These are phyloP conservation scores for Emericellopsis atlantica DNA, from an alignment of 2,329 filamentous ascomycete genomes.

Conservation along the genomic window DNA sequence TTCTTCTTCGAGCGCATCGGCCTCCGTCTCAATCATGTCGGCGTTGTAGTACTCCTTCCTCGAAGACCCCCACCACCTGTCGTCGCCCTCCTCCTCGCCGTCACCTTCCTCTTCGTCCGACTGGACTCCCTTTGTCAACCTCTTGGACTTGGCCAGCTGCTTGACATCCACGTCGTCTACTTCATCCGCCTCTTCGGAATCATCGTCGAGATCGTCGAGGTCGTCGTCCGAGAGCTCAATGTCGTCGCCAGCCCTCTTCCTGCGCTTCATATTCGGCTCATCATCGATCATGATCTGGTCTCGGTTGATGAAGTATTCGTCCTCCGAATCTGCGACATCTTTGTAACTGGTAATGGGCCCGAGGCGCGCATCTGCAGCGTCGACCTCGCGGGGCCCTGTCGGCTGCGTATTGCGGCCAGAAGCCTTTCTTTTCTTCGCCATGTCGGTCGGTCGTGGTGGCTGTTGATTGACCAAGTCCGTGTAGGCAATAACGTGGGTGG, in stretches of 20 bases:
- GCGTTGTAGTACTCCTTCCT: slow-evolving; percentile 90
- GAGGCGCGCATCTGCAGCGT: slow-evolving; percentile 48
- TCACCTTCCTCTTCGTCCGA: slow-evolving; percentile 42
- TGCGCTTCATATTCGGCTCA: slow-evolving; percentile 63
- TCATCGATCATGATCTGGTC: slow-evolving; percentile 84
- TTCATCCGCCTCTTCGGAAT: slow-evolving; percentile 22
- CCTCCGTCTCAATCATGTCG: slow-evolving; percentile 55
- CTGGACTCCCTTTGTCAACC: slow-evolving; percentile 21
- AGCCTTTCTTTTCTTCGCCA: slow-evolving; percentile 63
- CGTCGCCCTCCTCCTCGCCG: slow-evolving; percentile 41
- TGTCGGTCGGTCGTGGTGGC: slow-evolving; percentile 12
- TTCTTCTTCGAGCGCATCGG: slow-evolving; percentile 77
- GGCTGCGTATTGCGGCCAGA: slow-evolving; percentile 30
- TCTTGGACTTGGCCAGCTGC: slow-evolving; percentile 9
- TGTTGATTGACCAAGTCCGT: neutral
- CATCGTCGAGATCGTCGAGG: slow-evolving; percentile 35
- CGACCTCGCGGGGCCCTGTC: slow-evolving; percentile 39
- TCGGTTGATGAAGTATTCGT: slow-evolving; percentile 79
- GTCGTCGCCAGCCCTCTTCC: slow-evolving; percentile 59
- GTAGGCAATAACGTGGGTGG: neutral
- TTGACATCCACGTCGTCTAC: slow-evolving; percentile 20
- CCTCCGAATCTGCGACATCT: slow-evolving; percentile 86
- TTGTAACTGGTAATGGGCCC: slow-evolving; percentile 52
- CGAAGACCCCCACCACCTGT: slow-evolving; percentile 75
- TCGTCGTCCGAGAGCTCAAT: slow-evolving; percentile 52